These are phyloP conservation scores for Eimeria zaria DNA, from an alignment of 169 alveolate genomes.

Conservation along the genomic window DNA sequence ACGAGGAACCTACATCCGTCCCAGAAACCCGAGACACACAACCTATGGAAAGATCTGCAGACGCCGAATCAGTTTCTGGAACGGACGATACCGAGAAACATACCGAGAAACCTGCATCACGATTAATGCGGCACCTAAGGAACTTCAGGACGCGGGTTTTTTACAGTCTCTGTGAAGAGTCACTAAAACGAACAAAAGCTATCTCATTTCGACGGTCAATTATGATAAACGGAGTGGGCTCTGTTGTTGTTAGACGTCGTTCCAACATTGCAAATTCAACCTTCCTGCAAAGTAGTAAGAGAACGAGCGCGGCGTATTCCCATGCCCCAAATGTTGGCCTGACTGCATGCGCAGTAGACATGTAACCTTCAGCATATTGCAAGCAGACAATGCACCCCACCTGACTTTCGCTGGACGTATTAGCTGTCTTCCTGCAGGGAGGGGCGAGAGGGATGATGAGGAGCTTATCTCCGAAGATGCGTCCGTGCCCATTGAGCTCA, in stretches of 20 bases:
- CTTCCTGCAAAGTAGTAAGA: neutral
- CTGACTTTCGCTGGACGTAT: neutral
- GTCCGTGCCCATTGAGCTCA: neutral
- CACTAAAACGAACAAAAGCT: neutral
- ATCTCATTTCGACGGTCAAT: conserved; percentile 33
- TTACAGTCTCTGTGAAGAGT: conserved; percentile 57
- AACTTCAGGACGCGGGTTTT: conserved; percentile 35
- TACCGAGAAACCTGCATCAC: neutral
- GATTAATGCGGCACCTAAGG: neutral
- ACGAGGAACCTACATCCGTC: neutral
- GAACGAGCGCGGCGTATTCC: neutral
- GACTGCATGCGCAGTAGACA: neutral
- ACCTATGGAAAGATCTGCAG: neutral
- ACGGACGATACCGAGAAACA: too few species aligned
- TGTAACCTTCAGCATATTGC: neutral
- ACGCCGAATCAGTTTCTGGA: neutral
- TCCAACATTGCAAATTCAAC: neutral
- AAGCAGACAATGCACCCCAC: neutral
- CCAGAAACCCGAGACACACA: neutral
- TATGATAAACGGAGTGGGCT: conserved; percentile 47
- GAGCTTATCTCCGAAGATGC: neutral
- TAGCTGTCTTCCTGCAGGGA: neutral
- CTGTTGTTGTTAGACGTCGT: conserved; percentile 33
- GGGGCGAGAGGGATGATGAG: neutral
- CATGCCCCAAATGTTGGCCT: neutral